Base-by-base conservation (phyloP, 306 rosid genomes). In the Citrullus mucosospermus region DNA sequence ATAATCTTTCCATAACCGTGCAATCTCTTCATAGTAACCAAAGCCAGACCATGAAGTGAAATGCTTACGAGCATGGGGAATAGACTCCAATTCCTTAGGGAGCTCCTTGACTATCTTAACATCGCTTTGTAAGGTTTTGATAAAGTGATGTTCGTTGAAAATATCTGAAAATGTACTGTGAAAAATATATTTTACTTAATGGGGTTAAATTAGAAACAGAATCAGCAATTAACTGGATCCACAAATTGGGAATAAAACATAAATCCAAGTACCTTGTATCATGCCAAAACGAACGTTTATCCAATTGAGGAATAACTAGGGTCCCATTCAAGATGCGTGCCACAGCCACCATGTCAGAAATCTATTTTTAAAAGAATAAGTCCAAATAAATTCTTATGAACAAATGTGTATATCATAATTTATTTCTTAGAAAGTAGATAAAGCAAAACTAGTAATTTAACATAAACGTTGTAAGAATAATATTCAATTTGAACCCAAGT, bases 321-420 rank as follows among this genome's bases (percentile, higher is more conserved):
- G 97, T 93, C 60, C 96, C 97, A 84, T 93, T 91, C 96, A 93
- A 88, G 61, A 91, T 89, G 78, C 78, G 91, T 58, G 98, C 97
- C 80, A 93, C 96, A 81, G 92, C 95, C 76, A 93, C 98, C 96
- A 93, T 90, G 88, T 93, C 98, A 5, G 98, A 84, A 85, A 93
- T 93, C 98, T 93, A 78, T 53, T 63, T 9, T 34, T 65, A 16
- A 66, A 38, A 80, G 75, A 84, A 82, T 76, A 77, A 17, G 17
- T 77, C 54, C 78, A 72, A 59, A 76, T 18, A 82, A 54, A 44
- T 77, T 77, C 67, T 69, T 38, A 25, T 10, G 61, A 10, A 32
- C 41, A 71, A 54, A 28, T 10, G 38, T 32, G 78, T 20, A 48
- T 69, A 66, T 57, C 78, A 34, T 76, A 16, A 81, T 58, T 58